Evolutionary conservation across 2,329 filamentous ascomycete genomes (phyloP).

Genomic region (Thermomyces lanuginosus): DNA sequence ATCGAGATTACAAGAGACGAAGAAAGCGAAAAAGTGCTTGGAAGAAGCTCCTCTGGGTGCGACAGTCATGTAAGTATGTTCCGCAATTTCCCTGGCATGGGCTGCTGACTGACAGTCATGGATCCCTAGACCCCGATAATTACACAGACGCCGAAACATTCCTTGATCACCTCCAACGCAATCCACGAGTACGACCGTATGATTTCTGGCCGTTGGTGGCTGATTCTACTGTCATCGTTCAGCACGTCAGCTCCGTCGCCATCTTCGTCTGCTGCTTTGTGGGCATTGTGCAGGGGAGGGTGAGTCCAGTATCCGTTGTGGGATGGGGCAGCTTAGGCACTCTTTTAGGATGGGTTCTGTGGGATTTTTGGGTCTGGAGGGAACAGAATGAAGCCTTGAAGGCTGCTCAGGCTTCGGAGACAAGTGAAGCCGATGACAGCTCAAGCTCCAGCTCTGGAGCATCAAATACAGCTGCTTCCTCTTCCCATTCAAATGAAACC

Average conservation of each 20-base stretch:
- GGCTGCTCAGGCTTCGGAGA: conserved; percentile 14
- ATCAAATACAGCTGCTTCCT: conserved; percentile 14
- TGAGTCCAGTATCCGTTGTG: conserved; percentile 81
- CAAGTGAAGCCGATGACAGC: conserved; percentile 20
- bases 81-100: neutral
- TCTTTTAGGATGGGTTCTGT: conserved; percentile 73
- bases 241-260: conserved; percentile 86
- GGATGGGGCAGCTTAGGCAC: conserved; percentile 71
- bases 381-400: conserved; percentile 38
- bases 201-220: conserved; percentile 96
- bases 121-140: conserved; percentile 72
- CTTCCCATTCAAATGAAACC: conserved; percentile 13
- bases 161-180: conserved; percentile 85
- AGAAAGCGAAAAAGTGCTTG: conserved; percentile 57
- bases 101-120: neutral
- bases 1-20: conserved; percentile 46
- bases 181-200: conserved; percentile 83
- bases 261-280: conserved; percentile 93
- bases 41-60: conserved; percentile 97
- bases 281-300: conserved; percentile 68
- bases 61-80: conserved; percentile 60
- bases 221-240: conserved; percentile 89
- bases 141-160: conserved; percentile 97
- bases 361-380: conserved; percentile 77
- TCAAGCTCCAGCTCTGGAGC: conserved; percentile 25